Percentiles rank a stretch among this genome's conserved stretches.
Evolutionary conservation across 192 early-diverging fungal genomes (phyloP).

Genomic region (Mortierella alpina): DNA sequence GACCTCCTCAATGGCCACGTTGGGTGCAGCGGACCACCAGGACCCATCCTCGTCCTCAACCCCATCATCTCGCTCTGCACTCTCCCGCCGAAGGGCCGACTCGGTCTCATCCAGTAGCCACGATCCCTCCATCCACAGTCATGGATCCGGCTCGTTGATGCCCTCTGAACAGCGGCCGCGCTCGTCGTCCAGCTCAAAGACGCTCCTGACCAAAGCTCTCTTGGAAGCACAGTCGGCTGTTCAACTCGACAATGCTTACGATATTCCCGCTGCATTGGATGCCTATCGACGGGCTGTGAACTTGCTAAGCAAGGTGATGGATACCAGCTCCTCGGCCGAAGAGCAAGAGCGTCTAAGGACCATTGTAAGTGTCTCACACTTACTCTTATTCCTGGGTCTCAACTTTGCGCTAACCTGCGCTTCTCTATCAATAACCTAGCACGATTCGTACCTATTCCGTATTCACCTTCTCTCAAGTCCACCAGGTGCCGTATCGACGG

Average conservation of each 20-base stretch:
- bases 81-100: constrained; percentile 13
- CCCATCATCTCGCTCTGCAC: constrained; percentile 1
- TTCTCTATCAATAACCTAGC: constrained; percentile 11
- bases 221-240: constrained; percentile 51
- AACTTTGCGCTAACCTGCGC: not conserved
- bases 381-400: not conserved
- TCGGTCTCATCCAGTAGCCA: constrained; percentile 22
- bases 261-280: constrained; percentile 33
- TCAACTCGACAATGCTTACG: constrained; percentile 38
- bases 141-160: constrained; percentile 18
- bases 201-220: constrained; percentile 37
- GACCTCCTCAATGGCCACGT: constrained; percentile 10
- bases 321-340: constrained; percentile 38
- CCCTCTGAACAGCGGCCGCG: constrained; percentile 31
- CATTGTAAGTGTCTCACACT: constrained; percentile 27
- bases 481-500: not conserved
- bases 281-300: constrained; percentile 34
- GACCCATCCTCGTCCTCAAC: constrained; percentile 9
- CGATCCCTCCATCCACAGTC: constrained; percentile 1
- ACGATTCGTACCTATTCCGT: constrained; percentile 47
- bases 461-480: constrained; percentile 46
- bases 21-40: constrained; percentile 13
- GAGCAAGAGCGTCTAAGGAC: constrained; percentile 44
- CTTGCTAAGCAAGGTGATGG: constrained; percentile 45
- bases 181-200: constrained; percentile 48